Conservation (phyloP, 768 basidiomycete species). For the Boletus rubropictus region DNA sequence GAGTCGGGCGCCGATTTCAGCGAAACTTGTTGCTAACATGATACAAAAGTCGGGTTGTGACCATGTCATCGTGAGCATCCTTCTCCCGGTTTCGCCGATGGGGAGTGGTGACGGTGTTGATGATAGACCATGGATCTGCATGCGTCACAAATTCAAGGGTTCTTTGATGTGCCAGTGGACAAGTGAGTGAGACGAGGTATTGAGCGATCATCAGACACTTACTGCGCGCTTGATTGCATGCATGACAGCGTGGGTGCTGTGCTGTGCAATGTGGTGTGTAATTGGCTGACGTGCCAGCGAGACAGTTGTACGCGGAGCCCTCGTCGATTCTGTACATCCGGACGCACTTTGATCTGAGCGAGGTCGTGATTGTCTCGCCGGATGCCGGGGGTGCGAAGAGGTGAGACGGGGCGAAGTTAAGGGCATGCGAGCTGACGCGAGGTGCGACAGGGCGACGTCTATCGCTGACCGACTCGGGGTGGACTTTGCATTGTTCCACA, state of each 20-base stretch:
- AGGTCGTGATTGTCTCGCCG: conserved; percentile 93
- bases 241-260: conserved; percentile 44
- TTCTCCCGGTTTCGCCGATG: neutral
- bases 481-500: conserved; percentile 98
- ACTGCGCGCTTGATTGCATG: conserved; percentile 5
- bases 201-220: conserved; percentile 9
- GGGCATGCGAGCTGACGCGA: conserved; percentile 14
- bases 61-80: conserved; percentile 83
- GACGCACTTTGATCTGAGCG: conserved; percentile 74
- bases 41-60: conserved; percentile 88
- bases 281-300: conserved; percentile 18
- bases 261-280: conserved; percentile 2
- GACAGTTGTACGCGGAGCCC: conserved; percentile 89
- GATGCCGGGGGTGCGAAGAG: conserved; percentile 98
- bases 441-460: conserved; percentile 74
- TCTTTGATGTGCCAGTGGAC: conserved; percentile 99
- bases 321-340: conserved; percentile 94
- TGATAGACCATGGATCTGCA: conserved; percentile 95
- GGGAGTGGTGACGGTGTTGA: conserved; percentile 1
- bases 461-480: conserved; percentile 94
- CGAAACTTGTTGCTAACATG: conserved; percentile 98
- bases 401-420: conserved; percentile 35
- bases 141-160: conserved; percentile 98
- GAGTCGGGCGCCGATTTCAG: conserved; percentile 94
- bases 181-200: conserved; percentile 60